phyloP scores from a whole-genome alignment of 768 basidiomycete genomes.

The Tylopilus felleus region DNA sequence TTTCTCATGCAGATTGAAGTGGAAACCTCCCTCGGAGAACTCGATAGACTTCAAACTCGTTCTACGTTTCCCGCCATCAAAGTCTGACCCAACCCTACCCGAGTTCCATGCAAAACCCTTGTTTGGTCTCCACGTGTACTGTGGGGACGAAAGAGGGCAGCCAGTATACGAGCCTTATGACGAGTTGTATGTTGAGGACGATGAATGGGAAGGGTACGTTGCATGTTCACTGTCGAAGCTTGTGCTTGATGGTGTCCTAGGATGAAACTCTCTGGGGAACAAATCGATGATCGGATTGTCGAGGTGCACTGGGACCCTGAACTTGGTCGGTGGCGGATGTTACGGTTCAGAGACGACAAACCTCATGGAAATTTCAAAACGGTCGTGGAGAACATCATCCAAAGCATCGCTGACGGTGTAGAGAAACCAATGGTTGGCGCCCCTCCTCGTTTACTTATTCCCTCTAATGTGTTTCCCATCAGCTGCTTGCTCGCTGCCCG shows the following conservation, averaged over 20 bases:
- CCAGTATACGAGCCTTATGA: slow-evolving; percentile 82
- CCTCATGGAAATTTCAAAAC: slow-evolving; percentile 83
- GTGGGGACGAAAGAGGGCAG: slow-evolving; percentile 57
- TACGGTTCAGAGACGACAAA: slow-evolving; percentile 95
- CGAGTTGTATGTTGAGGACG: slow-evolving; percentile 77
- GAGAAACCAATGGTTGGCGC: slow-evolving; percentile 76
- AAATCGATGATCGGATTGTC: slow-evolving; percentile 89
- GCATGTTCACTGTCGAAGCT: not conserved
- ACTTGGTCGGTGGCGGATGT: slow-evolving; percentile 75
- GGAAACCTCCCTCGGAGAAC: slow-evolving; percentile 98
- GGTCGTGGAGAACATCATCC: slow-evolving; percentile 84
- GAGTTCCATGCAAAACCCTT: slow-evolving; percentile 84
- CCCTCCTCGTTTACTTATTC: not conserved
- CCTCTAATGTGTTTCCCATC: slow-evolving; percentile 19
- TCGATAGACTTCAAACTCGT: slow-evolving; percentile 97
- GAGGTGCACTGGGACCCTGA: slow-evolving; percentile 87
- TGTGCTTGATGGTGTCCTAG: slow-evolving; percentile 39
- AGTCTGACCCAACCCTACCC: slow-evolving; percentile 51
- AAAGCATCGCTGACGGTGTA: slow-evolving; percentile 91
- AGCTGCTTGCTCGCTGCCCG: slow-evolving; percentile 67
- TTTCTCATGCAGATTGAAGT: slow-evolving; percentile 69
- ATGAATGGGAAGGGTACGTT: slow-evolving; percentile 90
- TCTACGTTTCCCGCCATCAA: slow-evolving; percentile 81
- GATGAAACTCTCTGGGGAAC: slow-evolving; percentile 79
- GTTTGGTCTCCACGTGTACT: slow-evolving; percentile 81